These are phyloP conservation scores for Vaccinium darrowii DNA, from an alignment of 148 eudicot genomes.

Conservation along the genomic window DNA sequence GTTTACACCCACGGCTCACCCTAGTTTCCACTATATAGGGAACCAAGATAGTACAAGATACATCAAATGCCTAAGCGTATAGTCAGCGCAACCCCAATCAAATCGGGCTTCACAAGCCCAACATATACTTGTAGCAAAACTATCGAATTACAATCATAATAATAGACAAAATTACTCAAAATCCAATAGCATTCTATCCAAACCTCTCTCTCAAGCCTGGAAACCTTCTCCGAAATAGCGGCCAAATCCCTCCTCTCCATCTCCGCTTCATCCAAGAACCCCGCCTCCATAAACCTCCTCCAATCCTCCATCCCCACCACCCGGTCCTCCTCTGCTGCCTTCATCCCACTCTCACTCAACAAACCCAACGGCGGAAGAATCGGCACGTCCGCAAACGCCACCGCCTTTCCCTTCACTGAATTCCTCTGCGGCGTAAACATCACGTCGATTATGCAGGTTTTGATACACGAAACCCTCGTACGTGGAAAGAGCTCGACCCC, in stretches of 20 bases:
- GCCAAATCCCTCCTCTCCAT: constrained; percentile 60
- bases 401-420: constrained; percentile 48
- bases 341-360: constrained; percentile 30
- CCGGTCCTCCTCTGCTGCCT: constrained; percentile 11
- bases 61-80: too few species aligned
- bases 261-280: constrained; percentile 59
- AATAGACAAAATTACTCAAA: neutral
- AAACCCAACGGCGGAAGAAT: constrained; percentile 47
- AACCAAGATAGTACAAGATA: too few species aligned
- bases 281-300: constrained; percentile 77
- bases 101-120: too few species aligned
- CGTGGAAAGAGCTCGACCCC: neutral
- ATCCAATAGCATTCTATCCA: neutral
- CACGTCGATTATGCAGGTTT: neutral
- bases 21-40: too few species aligned
- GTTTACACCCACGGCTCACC: too few species aligned
- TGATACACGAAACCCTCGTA: neutral
- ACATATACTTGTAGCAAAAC: too few species aligned
- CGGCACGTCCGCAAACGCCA: constrained; percentile 53
- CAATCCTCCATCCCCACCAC: constrained; percentile 57
- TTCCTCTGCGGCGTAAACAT: constrained; percentile 65
- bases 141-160: neutral
- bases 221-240: constrained; percentile 40
- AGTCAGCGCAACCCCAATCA: too few species aligned
- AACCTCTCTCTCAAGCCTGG: constrained; percentile 72